phyloP scores from a whole-genome alignment of 345 rosid genomes.

The Angophora floribunda region DNA sequence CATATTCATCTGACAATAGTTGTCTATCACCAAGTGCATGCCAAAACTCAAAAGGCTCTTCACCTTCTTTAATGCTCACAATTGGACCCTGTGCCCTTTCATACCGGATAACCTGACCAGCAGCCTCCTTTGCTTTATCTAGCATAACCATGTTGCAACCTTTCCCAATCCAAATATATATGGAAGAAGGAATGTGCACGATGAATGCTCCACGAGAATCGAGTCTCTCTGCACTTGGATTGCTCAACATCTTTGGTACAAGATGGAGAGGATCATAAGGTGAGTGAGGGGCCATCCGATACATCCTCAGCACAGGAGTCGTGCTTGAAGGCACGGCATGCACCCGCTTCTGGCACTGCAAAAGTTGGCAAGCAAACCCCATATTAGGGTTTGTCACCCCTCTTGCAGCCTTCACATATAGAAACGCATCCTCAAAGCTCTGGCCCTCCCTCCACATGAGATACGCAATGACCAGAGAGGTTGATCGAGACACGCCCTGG shows the following conservation, averaged over 20 bases:
- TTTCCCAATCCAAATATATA: slow-evolving; percentile 58
- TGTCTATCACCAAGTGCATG: slow-evolving; percentile 33
- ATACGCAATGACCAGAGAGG: slow-evolving; percentile 67
- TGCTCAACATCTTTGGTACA: slow-evolving; percentile 51
- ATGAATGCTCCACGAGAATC: slow-evolving; percentile 68
- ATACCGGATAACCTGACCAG: slow-evolving; percentile 53
- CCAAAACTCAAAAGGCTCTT: slow-evolving; percentile 56
- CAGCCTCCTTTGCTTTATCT: slow-evolving; percentile 44
- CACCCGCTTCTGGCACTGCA: slow-evolving; percentile 71
- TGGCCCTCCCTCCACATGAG: slow-evolving; percentile 76
- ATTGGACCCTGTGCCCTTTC: slow-evolving; percentile 52
- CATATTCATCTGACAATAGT: slow-evolving; percentile 13
- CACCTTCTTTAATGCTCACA: slow-evolving; percentile 36
- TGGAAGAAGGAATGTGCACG: slow-evolving; percentile 44
- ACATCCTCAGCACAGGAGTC: slow-evolving; percentile 44
- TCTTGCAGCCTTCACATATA: slow-evolving; percentile 56
- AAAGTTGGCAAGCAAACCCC: slow-evolving; percentile 73
- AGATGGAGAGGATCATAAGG: slow-evolving; percentile 71
- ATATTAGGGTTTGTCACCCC: slow-evolving; percentile 70
- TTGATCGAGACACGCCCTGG: slow-evolving; percentile 63
- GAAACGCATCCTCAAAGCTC: slow-evolving; percentile 72
- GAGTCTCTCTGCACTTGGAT: slow-evolving; percentile 28
- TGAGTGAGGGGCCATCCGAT: slow-evolving; percentile 70
- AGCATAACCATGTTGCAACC: slow-evolving; percentile 33
- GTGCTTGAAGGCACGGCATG: slow-evolving; percentile 61